phyloP scores from a whole-genome alignment of 179 eudicot genomes.

The Corrigiola litoralis region DNA sequence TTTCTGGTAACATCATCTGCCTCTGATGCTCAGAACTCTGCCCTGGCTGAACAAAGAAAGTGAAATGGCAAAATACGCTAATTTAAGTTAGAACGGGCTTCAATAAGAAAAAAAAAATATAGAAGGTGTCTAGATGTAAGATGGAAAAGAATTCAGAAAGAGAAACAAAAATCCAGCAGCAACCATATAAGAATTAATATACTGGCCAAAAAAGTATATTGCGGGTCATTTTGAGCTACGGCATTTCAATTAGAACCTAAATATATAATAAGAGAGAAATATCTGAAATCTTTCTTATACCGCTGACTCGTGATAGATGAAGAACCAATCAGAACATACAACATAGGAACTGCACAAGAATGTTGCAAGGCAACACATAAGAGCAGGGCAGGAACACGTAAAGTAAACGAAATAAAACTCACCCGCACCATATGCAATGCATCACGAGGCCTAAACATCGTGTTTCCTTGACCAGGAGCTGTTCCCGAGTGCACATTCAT shows the following conservation, averaged over 20 bases:
- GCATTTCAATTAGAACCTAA: no score
- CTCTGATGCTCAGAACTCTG: conserved; percentile 70
- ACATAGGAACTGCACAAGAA: neutral
- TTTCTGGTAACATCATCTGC: conserved; percentile 58
- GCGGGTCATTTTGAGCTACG: no score
- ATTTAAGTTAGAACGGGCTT: neutral
- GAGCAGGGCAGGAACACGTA: neutral
- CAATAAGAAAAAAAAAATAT: neutral
- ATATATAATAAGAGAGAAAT: no score
- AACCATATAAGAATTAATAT: no score
- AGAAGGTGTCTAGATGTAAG: neutral
- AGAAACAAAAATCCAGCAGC: no score
- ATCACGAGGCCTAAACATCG: conserved; percentile 69
- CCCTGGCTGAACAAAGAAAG: conserved; percentile 41
- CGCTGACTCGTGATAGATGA: no score
- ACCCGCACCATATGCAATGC: conserved; percentile 66
- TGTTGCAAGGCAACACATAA: neutral
- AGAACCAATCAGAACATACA: neutral
- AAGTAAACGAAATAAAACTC: conserved; percentile 17
- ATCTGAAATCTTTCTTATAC: no score
- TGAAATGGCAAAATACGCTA: conserved; percentile 6
- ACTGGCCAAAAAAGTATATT: no score
- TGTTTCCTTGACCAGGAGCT: conserved; percentile 60
- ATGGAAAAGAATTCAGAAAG: neutral
- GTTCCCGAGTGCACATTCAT: conserved; percentile 59